Evolutionary conservation across 2,329 filamentous ascomycete species (phyloP).

Genomic region (Laburnicola sp.): DNA sequence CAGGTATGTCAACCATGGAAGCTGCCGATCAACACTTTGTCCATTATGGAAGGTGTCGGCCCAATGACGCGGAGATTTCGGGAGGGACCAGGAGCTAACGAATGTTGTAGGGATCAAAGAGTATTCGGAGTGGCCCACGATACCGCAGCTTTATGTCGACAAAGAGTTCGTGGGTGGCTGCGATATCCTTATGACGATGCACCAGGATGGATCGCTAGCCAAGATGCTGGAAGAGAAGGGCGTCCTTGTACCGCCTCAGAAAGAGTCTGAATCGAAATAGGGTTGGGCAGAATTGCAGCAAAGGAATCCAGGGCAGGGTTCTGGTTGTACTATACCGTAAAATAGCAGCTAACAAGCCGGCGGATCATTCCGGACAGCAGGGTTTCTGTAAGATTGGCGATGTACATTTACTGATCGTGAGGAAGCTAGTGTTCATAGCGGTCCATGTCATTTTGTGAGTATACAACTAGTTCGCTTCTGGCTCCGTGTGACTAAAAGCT

Average conservation of each 20-base stretch:
- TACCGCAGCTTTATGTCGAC: slow-evolving; percentile 92
- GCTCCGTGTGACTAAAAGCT: neutral
- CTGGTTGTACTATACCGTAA: neutral
- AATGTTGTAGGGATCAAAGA: slow-evolving; percentile 81
- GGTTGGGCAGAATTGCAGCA: neutral
- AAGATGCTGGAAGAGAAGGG: slow-evolving; percentile 91
- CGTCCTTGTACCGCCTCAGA: slow-evolving; percentile 66
- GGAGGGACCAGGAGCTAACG: slow-evolving; percentile 1
- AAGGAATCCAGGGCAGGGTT: neutral
- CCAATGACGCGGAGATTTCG: too few species aligned
- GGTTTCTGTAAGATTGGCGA: slow-evolving; percentile 6
- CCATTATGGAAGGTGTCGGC: neutral
- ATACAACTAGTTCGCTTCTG: neutral
- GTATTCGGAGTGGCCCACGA: slow-evolving; percentile 98
- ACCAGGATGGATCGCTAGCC: slow-evolving; percentile 90
- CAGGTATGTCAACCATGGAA: slow-evolving; percentile 58
- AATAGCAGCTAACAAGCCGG: neutral
- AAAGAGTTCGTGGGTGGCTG: slow-evolving; percentile 98
- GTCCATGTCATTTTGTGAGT: neutral
- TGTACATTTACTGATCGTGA: slow-evolving; percentile 6
- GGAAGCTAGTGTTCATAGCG: neutral
- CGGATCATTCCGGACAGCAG: neutral
- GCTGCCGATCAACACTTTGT: neutral
- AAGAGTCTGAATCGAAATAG: slow-evolving; percentile 30
- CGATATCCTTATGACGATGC: slow-evolving; percentile 96